Base-by-base conservation (phyloP, 2,329 filamentous ascomycete genomes). In the Bipolaris bicolor region DNA sequence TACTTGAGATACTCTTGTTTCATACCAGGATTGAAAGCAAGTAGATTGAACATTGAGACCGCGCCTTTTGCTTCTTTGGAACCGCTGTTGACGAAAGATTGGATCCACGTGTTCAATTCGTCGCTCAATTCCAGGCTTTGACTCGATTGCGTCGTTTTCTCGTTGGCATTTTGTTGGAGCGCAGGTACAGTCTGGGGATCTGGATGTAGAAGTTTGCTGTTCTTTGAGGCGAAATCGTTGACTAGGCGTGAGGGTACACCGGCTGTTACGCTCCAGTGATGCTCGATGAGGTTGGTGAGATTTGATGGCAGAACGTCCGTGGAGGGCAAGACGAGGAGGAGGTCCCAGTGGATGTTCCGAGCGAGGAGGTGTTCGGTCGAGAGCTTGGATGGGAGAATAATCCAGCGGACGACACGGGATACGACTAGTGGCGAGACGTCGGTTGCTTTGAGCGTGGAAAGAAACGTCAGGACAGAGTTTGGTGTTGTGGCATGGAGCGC, bases 1-100 rank as follows among this genome's bases (percentile, higher is more conserved):
- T 89, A 88, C 45, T 81, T 75, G 16, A 83, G 75, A 64, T 88
- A 89, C 46, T 79, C 76, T 22, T 75, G 72, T 65, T 86, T 85
- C 58, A 78, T 80, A 10, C 78, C 80, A 0, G 72, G 76, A 41
- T 79, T 78, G 74, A 89, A 88, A 37, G 85, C 78, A 4, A 89
- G 79, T 3, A 88, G 75, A 58, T 89, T 88, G 37, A 88, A 78
- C 86, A 88, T 89, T 1, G 83, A 84, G 1, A 88, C 82, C 0
- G 86, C 81, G 36, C 69, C 73, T 52, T 9, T 61, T 43, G 66
- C 70, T 75, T 69, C 66, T 67, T 61, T 56, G 33, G 60, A 46
- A 1, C 49, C 45, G 1, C 16, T 41, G 0, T 37, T 13, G 18
- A 63, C 52, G 50, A 79, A 80, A 0, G 26, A 22, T 4, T 75